Conservation (phyloP, 148 eudicot genomes). For the Amaranthus hypochondriacus region DNA sequence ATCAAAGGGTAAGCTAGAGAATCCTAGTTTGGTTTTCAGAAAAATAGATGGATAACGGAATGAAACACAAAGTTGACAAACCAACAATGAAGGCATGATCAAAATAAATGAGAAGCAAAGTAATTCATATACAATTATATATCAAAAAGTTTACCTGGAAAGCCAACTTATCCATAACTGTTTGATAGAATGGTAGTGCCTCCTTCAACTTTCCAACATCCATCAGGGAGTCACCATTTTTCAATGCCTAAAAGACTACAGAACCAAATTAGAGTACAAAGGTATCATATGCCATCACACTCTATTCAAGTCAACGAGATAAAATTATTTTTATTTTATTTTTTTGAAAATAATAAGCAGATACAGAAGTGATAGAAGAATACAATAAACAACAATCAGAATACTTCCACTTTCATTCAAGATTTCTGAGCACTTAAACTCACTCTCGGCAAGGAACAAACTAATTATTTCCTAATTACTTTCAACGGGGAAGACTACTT, state of each 20-base stretch:
- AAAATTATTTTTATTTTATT: not conserved
- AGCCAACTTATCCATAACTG: slow-evolving; percentile 71
- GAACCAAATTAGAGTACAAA: slow-evolving; percentile 25
- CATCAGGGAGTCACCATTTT: slow-evolving; percentile 83
- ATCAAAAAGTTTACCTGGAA: slow-evolving; percentile 54
- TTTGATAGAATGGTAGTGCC: slow-evolving; percentile 72
- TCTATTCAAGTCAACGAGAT: not conserved
- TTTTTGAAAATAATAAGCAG: not conserved
- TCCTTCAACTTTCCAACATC: slow-evolving; percentile 75
- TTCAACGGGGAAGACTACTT: not conserved
- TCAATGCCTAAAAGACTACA: slow-evolving; percentile 62
- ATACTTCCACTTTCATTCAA: not conserved
- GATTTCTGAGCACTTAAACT: not conserved
- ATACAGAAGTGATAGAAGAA: not conserved
- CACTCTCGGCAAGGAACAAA: not conserved
- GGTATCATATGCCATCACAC: not conserved
- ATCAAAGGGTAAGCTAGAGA: too few relatives aligned
- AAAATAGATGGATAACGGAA: too few relatives aligned
- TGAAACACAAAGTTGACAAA: not conserved
- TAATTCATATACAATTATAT: not conserved
- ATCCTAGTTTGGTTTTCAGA: too few relatives aligned
- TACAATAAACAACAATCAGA: not conserved
- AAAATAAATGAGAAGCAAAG: not conserved
- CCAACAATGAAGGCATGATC: not conserved
- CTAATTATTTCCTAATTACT: not conserved